Percentiles rank a stretch among this genome's conserved stretches.
phyloP scores from a whole-genome alignment of 129 eudicot genomes.

The Pseudognaphalium luteoalbum region DNA sequence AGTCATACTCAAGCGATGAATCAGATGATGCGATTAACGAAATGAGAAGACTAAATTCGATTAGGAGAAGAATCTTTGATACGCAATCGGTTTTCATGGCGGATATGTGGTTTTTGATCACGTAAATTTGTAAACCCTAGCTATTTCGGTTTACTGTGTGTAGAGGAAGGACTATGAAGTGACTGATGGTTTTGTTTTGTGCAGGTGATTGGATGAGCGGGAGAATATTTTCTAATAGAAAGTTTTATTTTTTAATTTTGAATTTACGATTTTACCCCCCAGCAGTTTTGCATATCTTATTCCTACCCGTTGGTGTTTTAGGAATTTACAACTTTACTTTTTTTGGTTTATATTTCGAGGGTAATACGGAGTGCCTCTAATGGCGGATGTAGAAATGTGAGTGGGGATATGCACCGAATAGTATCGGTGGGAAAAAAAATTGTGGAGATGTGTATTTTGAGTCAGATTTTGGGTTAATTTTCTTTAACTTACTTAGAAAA shows the following conservation, averaged over 20 bases:
- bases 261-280: constrained; percentile 4
- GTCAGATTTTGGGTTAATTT: too few relatives aligned
- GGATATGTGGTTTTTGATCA: constrained; percentile 15
- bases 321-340: too few relatives aligned
- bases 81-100: constrained; percentile 28
- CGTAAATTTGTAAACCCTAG: background rate
- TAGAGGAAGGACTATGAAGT: constrained; percentile 1
- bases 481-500: too few relatives aligned
- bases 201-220: constrained; percentile 25
- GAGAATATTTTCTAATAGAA: constrained; percentile 23
- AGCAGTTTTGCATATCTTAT: too few relatives aligned
- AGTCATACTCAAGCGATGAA: constrained; percentile 61
- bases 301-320: too few relatives aligned
- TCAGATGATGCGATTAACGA: constrained; percentile 20
- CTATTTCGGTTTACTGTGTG: background rate
- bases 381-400: too few relatives aligned
- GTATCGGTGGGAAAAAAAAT: too few relatives aligned
- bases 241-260: background rate
- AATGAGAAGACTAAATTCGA: constrained; percentile 26
- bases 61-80: constrained; percentile 21
- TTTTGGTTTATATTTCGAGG: too few relatives aligned
- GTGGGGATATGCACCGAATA: too few relatives aligned
- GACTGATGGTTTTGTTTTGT: constrained; percentile 15
- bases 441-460: too few relatives aligned
- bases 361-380: too few relatives aligned